Base-by-base conservation (phyloP, 2,329 filamentous ascomycete genomes). In the Colletotrichum tropicicola region DNA sequence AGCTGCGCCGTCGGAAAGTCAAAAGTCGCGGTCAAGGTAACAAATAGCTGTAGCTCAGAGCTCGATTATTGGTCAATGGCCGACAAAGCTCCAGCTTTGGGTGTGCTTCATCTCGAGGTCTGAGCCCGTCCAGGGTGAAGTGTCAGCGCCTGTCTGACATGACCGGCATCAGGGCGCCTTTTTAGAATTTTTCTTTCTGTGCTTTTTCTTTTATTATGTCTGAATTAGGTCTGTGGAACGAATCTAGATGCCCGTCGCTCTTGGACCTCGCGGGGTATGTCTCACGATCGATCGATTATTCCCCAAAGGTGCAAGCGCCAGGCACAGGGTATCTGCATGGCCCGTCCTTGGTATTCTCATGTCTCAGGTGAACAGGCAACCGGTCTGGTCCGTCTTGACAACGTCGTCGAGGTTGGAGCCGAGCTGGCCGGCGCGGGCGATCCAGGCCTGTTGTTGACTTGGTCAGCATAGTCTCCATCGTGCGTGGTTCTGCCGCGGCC, bases 351-450 rank as follows among this genome's bases (percentile, higher is more conserved):
- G 15, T 17, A 6, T 30, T 32, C 9, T 9, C 39, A 7, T 47
- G 57, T 59, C 58, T 66, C 62, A 70, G 10, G 68, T 67, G 45
- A 71, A 71, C 28, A 60, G 54, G 60, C 72, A 74, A 43, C 69
- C 68, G 15, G 60, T 68, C 55, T 73, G 72, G 28, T 73, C 71
- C 12, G 68, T 73, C 68, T 73, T 73, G 61, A 69, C 67, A 23
- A 74, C 72, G 28, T 70, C 57, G 27, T 67, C 68, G 7, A 72
- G 69, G 39, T 67, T 68, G 1, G 72, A 72, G 8, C 72, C 72
- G 1, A 74, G 66, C 10, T 68, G 58, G 1, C 69, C 72, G 12
- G 72, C 72, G 13, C 70, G 64, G 23, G 70, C 54, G 23, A 74
- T 74, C 72, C 72, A 73, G 4, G 59, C 57, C 72, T 73, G 43